Base-by-base conservation (phyloP, 306 rosid species). In the Parietaria judaica region DNA sequence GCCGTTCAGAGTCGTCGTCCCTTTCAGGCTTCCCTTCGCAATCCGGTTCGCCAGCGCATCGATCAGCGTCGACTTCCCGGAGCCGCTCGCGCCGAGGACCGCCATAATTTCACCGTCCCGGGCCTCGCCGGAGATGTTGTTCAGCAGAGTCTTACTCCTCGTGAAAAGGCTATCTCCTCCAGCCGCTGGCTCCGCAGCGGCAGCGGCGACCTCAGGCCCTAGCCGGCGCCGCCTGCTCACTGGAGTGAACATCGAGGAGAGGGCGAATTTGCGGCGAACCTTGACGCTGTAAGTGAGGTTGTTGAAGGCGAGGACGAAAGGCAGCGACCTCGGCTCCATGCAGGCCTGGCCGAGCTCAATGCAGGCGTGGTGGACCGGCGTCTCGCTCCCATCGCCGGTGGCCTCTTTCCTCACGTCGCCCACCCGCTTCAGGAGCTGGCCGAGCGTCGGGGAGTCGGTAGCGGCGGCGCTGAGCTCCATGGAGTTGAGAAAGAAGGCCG, bases 11-110 rank as follows among this genome's bases (percentile, higher is more conserved):
- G 84, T 78, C 56, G 86, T 81, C 1, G 58, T 74, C 14, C 99
- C 99, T 78, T 88, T 92, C 57, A 92, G n/a, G 48, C 85, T 88
- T 37, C 87, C 99, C 23, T 84, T 92, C 0, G 96, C 95, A 7
- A 92, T 92, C 14, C 95, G 64, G 41, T 92, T 86, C 1, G 99
- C 99, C 60, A 92, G 36, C 0, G 96, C 99, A 41, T 92, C 99
- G 17, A 92, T 92, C 5, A 92, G 75, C 1, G 99, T 92, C 2
- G 99, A 92, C 56, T 92, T 92, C 0, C 99, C 99, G 0, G 99
- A 88, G 5, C 99, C 99, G 47, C 96, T 88, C 0, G 99, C 99
- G 2, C 99, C 99, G 6, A 92, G 83, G 3, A 92, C 96, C 7
- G 97, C 96, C 36, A 92, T 68, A 46, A 92, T 84, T 71, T 92